Percentiles rank a stretch among this genome's conserved stretches.
These are phyloP conservation scores for Podochytrium sp. DNA, from an alignment of 192 early-diverging fungal species.

Conservation along the genomic window DNA sequence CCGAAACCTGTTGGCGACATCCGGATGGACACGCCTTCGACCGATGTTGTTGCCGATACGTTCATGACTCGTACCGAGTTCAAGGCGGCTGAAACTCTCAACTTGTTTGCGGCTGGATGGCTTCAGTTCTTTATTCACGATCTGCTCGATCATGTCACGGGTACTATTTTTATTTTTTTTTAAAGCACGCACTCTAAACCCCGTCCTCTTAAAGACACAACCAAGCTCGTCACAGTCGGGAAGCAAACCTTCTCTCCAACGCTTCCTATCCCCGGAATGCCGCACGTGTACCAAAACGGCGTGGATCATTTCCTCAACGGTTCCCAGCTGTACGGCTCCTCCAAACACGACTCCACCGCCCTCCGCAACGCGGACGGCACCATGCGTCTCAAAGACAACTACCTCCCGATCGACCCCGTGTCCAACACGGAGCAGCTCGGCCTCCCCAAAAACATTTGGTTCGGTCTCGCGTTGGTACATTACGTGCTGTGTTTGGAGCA, in stretches of 20 bases:
- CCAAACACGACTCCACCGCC: background rate
- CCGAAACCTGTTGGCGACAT: background rate
- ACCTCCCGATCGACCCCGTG: background rate
- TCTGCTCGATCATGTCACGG: background rate
- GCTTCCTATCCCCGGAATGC: background rate
- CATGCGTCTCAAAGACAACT: background rate
- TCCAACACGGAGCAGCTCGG: too few species aligned
- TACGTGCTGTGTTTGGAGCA: background rate
- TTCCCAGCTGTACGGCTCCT: background rate
- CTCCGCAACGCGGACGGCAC: background rate
- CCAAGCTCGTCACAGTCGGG: background rate
- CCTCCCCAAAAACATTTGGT: background rate
- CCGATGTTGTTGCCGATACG: background rate
- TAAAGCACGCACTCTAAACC: background rate
- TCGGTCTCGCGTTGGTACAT: background rate
- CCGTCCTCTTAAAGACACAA: background rate
- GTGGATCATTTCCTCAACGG: constrained; percentile 2
- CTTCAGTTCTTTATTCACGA: background rate
- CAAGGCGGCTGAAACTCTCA: background rate
- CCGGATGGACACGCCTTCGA: background rate
- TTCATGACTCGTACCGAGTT: background rate
- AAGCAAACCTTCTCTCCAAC: background rate
- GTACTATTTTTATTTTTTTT: background rate
- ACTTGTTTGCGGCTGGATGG: constrained; percentile 1
- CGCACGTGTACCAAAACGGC: background rate